Evolutionary conservation across 2,329 filamentous ascomycete species (phyloP), one percentile per base, ranked within the genome.

Genomic region (Hirsutella thompsonii): DNA sequence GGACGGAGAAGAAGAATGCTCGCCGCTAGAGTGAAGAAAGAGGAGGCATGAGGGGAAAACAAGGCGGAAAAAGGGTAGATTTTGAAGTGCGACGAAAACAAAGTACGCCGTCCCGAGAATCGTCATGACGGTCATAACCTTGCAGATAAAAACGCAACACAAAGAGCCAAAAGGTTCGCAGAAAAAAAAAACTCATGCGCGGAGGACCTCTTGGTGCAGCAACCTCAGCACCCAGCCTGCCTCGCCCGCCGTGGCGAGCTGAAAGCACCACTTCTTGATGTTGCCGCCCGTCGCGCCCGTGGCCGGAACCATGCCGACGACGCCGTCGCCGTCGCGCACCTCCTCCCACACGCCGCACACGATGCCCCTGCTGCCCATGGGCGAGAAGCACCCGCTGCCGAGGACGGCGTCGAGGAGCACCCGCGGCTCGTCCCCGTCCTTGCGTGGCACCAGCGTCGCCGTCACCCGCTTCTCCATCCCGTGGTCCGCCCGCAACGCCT

Each of bases 271-370:
- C 59, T 77, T 78, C 51, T 69, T 74, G 42, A 79, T 71, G 45
- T 66, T 70, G 19, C 74, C 74, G 8, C 65, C 64, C 5, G 71
- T 64, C 20, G 64, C 66, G 6, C 73, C 73, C 19, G 62, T 69
- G 39, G 66, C 64, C 2, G 72, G 71, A 34, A 63, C 73, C 16
- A 65, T 59, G 20, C 72, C 73, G 10, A 69, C 64, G 33, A 70
- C 67, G 20, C 75, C 74, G 20, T 75, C 68, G 46, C 74, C 74
- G 47, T 80, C 74, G 38, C 78, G 78, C 50, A 81, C 66, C 48
- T 86, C 79, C 57, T 92, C 83, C 78, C 87, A 92, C 29, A 95
- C 82, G 48, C 83, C 89, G 42, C 94, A 79, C 2, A 92, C 85
- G 52, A 95, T 90, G 37, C 89, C 89, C 28, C 84, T 83, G 49